Base-by-base conservation (phyloP, 1,284 basidiomycete species). In the Salmacisia buchloeana region DNA sequence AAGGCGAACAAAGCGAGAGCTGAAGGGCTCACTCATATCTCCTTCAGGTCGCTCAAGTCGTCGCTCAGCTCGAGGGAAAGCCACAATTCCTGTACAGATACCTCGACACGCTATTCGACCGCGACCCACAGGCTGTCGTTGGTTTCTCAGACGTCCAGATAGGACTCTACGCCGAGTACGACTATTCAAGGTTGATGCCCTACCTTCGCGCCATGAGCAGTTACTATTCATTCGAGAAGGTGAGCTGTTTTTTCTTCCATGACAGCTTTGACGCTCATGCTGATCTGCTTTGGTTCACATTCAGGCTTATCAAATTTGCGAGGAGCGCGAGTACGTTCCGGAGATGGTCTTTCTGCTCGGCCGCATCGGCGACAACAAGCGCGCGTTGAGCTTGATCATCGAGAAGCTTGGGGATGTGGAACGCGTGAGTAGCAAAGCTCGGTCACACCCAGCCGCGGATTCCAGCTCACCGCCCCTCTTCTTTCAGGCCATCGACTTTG, bases 271-370 rank as follows among this genome's bases (percentile, higher is more conserved):
- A 43, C 15, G 10, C 27, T n/a, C 56, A 58, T 18, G 45, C 29
- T 63, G n/a, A 43, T 43, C 5, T 3, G 3, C 23, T 43, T 5
- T n/a, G n/a, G n/a, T 7, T 13, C 6, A 31, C 29, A 4, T 33
- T 0, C 71, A 92, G 87, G 94, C 94, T n/a, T 94, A 93, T 80
- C 82, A 85, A 57, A 86, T 92, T 18, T 97, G 93, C 78, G 87
- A 88, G 72, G 85, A 88, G 65, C 86, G 87, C 39, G 92, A 94
- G 74, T 85, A 92, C 43, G 93, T 99, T 0, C 87, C 88, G 0
- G 96, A 98, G 81, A 96, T 96, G 90, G 94, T 99, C 6, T 98
- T 97, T 82, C 84, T 98, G 0, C 87, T 98, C 0, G 96, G 96
- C 0, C 87, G 92, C 10, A 97, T 97, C 89, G 96, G 96, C 5